A percentile compares a stretch with the other conserved stretches of the same genome.
Evolutionary conservation across 106 monocot species (phyloP).

Genomic region (Chionographis japonica): DNA sequence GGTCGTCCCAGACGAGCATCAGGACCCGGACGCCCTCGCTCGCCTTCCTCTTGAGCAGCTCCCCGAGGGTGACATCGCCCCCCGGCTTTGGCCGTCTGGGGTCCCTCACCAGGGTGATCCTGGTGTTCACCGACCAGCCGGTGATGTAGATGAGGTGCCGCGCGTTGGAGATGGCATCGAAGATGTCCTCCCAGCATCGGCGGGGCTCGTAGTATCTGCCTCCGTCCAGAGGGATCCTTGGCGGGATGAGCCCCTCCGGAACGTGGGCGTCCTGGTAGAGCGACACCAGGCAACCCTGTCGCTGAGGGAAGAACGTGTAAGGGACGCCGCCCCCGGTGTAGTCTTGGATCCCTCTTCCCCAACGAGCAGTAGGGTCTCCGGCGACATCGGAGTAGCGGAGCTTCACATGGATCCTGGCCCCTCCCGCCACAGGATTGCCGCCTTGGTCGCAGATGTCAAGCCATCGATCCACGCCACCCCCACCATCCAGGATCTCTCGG

Average conservation of each 20-base stretch:
- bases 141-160: slow-evolving; percentile 28
- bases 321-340: slow-evolving; percentile 19
- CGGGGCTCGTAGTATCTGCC: slow-evolving; percentile 17
- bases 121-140: slow-evolving; percentile 39
- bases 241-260: slow-evolving; percentile 14
- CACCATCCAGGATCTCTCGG: neutral
- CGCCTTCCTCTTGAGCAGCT: slow-evolving; percentile 37
- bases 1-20: slow-evolving; percentile 37
- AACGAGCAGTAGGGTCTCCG: slow-evolving; percentile 1
- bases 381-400: slow-evolving; percentile 14
- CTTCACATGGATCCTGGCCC: slow-evolving; percentile 22
- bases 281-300: slow-evolving; percentile 14
- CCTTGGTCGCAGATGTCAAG: slow-evolving; percentile 7
- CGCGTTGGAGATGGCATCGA: slow-evolving; percentile 25
- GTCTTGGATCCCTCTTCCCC: slow-evolving; percentile 9
- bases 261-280: slow-evolving; percentile 40
- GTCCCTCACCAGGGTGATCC: slow-evolving; percentile 24
- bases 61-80: slow-evolving; percentile 24
- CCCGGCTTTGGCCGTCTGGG: slow-evolving; percentile 11
- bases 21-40: slow-evolving; percentile 31
- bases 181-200: slow-evolving; percentile 42
- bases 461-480: slow-evolving; percentile 5
- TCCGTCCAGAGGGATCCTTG: slow-evolving; percentile 16
- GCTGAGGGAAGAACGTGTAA: slow-evolving; percentile 28
- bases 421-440: slow-evolving; percentile 3